phyloP scores from a whole-genome alignment of 768 basidiomycete species.

The Tulasnella sp. region DNA sequence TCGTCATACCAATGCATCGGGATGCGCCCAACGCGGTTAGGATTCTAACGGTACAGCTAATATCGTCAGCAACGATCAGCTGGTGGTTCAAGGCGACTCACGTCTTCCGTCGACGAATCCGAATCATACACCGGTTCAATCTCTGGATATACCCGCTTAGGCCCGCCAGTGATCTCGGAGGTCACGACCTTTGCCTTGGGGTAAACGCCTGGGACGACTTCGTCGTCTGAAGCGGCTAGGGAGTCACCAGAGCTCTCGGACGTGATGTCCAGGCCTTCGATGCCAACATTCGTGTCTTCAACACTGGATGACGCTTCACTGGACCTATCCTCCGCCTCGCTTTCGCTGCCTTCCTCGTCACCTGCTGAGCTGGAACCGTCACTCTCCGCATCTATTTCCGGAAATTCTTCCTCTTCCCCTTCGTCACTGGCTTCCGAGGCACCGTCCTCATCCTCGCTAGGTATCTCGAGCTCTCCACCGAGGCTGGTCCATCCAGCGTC shows the following conservation, averaged over 20 bases:
- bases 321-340: conserved; percentile 29
- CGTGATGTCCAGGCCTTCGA: conserved; percentile 20
- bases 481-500: conserved; percentile 1
- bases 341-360: conserved; percentile 30
- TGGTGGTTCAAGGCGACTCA: conserved; percentile 32
- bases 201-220: conserved; percentile 25
- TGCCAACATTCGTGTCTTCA: conserved; percentile 33
- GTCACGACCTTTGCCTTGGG: conserved; percentile 56
- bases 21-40: conserved; percentile 90
- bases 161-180: conserved; percentile 73
- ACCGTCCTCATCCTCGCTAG: conserved; percentile 47
- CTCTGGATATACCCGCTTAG: conserved; percentile 71
- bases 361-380: conserved; percentile 25
- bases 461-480: conserved; percentile 45
- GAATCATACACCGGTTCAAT: conserved; percentile 87
- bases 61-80: neutral
- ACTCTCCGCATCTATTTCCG: conserved; percentile 38
- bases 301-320: conserved; percentile 29
- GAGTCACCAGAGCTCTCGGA: neutral
- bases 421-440: conserved; percentile 37
- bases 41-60: conserved; percentile 39
- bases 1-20: conserved; percentile 99
- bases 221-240: neutral
- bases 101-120: conserved; percentile 86
- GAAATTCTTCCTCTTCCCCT: conserved; percentile 59